Conservation (phyloP, 2,329 filamentous ascomycete species). For the Calonectria honghensis region DNA sequence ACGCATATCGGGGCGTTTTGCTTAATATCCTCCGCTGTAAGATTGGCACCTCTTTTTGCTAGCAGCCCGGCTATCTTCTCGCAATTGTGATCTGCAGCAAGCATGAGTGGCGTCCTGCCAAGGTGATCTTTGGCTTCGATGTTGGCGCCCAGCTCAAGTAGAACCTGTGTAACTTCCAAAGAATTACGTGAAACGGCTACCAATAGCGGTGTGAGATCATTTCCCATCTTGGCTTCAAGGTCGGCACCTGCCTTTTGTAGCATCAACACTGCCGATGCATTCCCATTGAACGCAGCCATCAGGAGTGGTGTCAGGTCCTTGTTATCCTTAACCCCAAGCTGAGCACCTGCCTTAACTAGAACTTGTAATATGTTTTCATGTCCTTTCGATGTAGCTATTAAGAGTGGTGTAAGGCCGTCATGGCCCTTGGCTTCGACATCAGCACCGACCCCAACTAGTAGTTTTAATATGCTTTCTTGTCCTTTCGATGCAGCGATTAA, state of each 20-base stretch:
- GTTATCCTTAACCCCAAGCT: too few relatives aligned
- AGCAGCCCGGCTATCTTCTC: not conserved
- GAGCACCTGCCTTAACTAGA: too few relatives aligned
- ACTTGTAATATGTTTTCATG: too few relatives aligned
- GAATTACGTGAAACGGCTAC: not conserved
- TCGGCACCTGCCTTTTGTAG: not conserved
- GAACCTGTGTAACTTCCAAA: not conserved
- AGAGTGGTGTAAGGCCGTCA: too few relatives aligned
- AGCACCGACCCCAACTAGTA: not conserved
- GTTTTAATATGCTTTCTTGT: not conserved
- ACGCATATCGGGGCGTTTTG: not conserved
- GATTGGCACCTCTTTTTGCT: not conserved
- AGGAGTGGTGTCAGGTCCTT: not conserved
- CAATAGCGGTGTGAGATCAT: not conserved
- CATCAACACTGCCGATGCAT: not conserved
- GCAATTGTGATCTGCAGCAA: not conserved
- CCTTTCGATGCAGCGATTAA: not conserved
- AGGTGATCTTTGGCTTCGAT: not conserved
- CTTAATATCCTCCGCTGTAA: not conserved
- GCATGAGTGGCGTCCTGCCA: not conserved
- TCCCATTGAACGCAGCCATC: not conserved
- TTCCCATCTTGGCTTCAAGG: not conserved
- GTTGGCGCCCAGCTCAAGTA: not conserved
- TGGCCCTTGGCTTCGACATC: not conserved
- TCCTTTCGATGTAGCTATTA: too few relatives aligned